Percentiles rank a stretch among this genome's conserved stretches.
These are phyloP conservation scores for Kwoniella sp. DNA, from an alignment of 768 basidiomycete genomes.

Conservation along the genomic window DNA sequence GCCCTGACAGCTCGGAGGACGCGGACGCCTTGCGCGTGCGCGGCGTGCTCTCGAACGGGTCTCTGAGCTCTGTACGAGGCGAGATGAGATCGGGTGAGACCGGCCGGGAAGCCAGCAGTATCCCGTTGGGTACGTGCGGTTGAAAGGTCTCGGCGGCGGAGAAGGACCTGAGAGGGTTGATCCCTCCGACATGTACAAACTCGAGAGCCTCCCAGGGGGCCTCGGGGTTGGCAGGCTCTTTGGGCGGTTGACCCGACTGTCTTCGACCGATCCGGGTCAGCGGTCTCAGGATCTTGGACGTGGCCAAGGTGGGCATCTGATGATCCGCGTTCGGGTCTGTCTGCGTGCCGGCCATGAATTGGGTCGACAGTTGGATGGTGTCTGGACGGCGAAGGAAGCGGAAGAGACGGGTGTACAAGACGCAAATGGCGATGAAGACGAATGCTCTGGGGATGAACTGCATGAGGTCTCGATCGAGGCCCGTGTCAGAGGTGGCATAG, in stretches of 20 bases:
- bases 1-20: constrained; percentile 3
- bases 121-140: constrained; percentile 4
- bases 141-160: neutral
- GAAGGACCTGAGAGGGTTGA: neutral
- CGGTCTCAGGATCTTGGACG: neutral
- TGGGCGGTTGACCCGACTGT: neutral
- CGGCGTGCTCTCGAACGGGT: constrained; percentile 1
- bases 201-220: constrained; percentile 43
- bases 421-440: constrained; percentile 41
- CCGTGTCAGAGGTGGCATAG: constrained; percentile 19
- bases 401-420: constrained; percentile 42
- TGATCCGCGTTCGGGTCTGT: neutral
- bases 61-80: constrained; percentile 3
- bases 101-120: constrained; percentile 10
- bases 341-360: constrained; percentile 19
- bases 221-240: constrained; percentile 17
- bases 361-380: constrained; percentile 40
- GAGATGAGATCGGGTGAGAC: constrained; percentile 14
- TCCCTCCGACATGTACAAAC: constrained; percentile 31
- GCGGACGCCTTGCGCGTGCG: constrained; percentile 1
- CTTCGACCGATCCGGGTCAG: constrained; percentile 1
- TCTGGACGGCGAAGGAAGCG: constrained; percentile 45
- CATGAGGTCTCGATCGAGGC: constrained; percentile 35
- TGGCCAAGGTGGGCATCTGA: neutral
- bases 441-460: constrained; percentile 48